Evolutionary conservation across 768 basidiomycete genomes (phyloP).

Genomic region (Phanerodontia chrysosporium): DNA sequence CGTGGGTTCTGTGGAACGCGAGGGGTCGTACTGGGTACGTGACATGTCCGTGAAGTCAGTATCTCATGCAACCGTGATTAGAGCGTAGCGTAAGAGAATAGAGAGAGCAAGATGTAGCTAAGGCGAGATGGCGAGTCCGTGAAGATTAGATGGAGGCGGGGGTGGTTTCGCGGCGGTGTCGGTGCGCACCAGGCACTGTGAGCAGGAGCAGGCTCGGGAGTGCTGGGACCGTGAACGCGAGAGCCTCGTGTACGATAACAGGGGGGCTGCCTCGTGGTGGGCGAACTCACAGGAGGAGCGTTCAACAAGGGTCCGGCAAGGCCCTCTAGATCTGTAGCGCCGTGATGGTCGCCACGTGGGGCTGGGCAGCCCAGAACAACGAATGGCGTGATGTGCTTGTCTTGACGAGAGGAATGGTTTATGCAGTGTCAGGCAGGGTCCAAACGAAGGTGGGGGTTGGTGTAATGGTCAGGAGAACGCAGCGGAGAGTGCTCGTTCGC

Average conservation of each 20-base stretch:
- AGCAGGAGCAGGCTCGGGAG: constrained; percentile 23
- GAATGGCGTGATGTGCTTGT: not conserved
- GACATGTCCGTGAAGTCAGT: constrained; percentile 29
- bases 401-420: not conserved
- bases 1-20: constrained; percentile 18
- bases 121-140: constrained; percentile 7
- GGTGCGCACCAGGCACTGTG: constrained; percentile 20
- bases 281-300: constrained; percentile 7
- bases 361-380: too few relatives aligned
- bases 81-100: constrained; percentile 17
- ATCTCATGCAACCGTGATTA: constrained; percentile 21
- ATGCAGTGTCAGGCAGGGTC: not conserved
- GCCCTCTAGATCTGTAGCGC: not conserved
- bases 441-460: not conserved
- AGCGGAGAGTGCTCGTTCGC: not conserved
- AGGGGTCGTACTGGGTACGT: constrained; percentile 24
- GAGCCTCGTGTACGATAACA: constrained; percentile 24
- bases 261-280: constrained; percentile 26
- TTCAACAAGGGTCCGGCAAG: not conserved
- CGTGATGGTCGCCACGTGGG: not conserved
- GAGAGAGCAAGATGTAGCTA: constrained; percentile 9
- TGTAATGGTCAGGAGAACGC: not conserved
- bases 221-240: constrained; percentile 25
- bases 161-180: constrained; percentile 12
- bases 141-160: constrained; percentile 22